Percentiles rank a stretch among this genome's conserved stretches.
Conservation (phyloP, 177 flowering plant species). For the Vitis hybrid region DNA sequence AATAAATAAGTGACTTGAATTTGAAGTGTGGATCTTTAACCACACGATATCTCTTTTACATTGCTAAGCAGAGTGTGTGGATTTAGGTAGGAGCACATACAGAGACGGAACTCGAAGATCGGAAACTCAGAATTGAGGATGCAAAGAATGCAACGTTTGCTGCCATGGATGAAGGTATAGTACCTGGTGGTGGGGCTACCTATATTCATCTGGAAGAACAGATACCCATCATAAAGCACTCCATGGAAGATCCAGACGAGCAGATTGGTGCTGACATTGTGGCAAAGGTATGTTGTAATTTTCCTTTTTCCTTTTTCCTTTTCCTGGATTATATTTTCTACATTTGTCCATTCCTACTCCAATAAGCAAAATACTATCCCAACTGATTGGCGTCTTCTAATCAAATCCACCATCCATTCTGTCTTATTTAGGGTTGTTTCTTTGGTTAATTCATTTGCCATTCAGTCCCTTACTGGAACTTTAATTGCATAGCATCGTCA, state of each 20-base stretch:
- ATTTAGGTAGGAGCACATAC: constrained; percentile 90
- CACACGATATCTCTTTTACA: not conserved
- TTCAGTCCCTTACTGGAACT: too few relatives aligned
- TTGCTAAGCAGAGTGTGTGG: constrained; percentile 16
- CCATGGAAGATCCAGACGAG: constrained; percentile 67
- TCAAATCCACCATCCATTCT: too few relatives aligned
- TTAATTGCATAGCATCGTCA: too few relatives aligned
- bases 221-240: constrained; percentile 49
- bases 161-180: constrained; percentile 93
- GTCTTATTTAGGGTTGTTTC: too few relatives aligned
- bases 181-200: constrained; percentile 90
- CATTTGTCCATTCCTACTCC: too few relatives aligned
- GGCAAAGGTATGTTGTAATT: constrained; percentile 42
- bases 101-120: constrained; percentile 88
- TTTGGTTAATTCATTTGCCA: too few relatives aligned
- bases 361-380: too few relatives aligned
- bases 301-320: constrained; percentile 1
- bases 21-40: not conserved
- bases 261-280: constrained; percentile 80
- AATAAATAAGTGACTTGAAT: not conserved
- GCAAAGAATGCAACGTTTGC: constrained; percentile 91
- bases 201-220: constrained; percentile 67
- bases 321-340: not conserved
- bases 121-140: constrained; percentile 87
- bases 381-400: too few relatives aligned